These are phyloP conservation scores for Copromyces sp. DNA, from an alignment of 495 filamentous ascomycete species.

Conservation along the genomic window DNA sequence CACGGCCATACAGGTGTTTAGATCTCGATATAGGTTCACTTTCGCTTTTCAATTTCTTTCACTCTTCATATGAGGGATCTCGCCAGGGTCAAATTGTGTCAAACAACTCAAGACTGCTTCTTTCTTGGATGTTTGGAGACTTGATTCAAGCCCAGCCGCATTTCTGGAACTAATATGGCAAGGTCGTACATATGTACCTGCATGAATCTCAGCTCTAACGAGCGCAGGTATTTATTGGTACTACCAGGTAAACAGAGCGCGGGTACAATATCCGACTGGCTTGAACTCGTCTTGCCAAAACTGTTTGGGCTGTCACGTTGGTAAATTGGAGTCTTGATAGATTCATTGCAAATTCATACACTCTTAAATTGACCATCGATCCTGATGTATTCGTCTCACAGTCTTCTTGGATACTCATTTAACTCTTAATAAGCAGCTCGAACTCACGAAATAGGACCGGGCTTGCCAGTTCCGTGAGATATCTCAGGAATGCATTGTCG, in stretches of 20 bases:
- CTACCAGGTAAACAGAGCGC: not conserved
- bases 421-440: not conserved
- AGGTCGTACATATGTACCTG: not conserved
- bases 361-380: not conserved
- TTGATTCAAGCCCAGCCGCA: not conserved
- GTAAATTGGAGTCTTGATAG: not conserved
- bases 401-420: not conserved
- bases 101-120: not conserved
- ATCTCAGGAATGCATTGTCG: not conserved
- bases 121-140: too few species aligned
- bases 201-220: not conserved
- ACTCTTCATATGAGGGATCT: not conserved
- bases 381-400: not conserved
- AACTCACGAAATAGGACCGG: not conserved
- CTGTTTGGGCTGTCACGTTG: not conserved
- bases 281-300: not conserved
- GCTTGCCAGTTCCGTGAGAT: not conserved
- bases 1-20: not conserved
- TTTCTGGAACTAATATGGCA: rapidly evolving
- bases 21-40: not conserved
- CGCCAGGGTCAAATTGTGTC: not conserved
- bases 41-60: not conserved
- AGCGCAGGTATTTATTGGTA: not conserved
- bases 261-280: not conserved
- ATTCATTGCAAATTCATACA: not conserved